Conservation (phyloP, 78 protist genomes). For the Dictyostelium firmibasis region DNA sequence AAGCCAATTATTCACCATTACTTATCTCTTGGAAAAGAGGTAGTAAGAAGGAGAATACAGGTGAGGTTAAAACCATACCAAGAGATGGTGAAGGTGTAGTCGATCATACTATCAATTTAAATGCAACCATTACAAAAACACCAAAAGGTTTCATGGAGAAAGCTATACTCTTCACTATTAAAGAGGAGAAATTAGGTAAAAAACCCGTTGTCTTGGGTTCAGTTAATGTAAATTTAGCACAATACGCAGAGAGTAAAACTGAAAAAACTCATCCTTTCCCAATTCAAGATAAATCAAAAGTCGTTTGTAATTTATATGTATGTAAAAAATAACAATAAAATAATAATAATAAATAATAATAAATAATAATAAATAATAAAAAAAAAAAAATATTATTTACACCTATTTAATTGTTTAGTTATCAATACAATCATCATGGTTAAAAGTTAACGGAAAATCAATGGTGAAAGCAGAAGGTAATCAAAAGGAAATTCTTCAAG, state of each 20-base stretch:
- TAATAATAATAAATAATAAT: background rate
- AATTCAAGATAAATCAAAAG: slow-evolving; percentile 64
- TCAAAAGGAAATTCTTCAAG: slow-evolving; percentile 64
- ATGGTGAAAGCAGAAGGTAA: slow-evolving; percentile 59
- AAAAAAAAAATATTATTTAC: background rate
- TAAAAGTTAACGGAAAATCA: slow-evolving; percentile 66
- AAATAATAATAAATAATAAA: background rate
- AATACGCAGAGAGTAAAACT: slow-evolving; percentile 61
- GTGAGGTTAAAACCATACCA: slow-evolving; percentile 32
- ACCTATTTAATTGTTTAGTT: slow-evolving; percentile 22
- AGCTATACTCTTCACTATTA: slow-evolving; percentile 15
- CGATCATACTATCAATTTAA: background rate
- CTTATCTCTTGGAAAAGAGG: slow-evolving; percentile 62
- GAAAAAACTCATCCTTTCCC: slow-evolving; percentile 66
- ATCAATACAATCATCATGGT: slow-evolving; percentile 56
- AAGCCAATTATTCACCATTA: background rate
- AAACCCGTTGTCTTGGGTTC: slow-evolving; percentile 20
- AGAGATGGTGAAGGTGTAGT: slow-evolving; percentile 43
- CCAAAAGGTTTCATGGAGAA: slow-evolving; percentile 45
- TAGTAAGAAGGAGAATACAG: slow-evolving; percentile 54
- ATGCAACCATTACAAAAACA: slow-evolving; percentile 46
- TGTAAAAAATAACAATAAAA: background rate
- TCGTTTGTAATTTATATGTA: slow-evolving; percentile 44
- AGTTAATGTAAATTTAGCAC: slow-evolving; percentile 38
- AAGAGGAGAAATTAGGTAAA: slow-evolving; percentile 42